These are phyloP conservation scores for Cercospora zeae-maydis DNA, from an alignment of 2,329 filamentous ascomycete species.

Conservation along the genomic window DNA sequence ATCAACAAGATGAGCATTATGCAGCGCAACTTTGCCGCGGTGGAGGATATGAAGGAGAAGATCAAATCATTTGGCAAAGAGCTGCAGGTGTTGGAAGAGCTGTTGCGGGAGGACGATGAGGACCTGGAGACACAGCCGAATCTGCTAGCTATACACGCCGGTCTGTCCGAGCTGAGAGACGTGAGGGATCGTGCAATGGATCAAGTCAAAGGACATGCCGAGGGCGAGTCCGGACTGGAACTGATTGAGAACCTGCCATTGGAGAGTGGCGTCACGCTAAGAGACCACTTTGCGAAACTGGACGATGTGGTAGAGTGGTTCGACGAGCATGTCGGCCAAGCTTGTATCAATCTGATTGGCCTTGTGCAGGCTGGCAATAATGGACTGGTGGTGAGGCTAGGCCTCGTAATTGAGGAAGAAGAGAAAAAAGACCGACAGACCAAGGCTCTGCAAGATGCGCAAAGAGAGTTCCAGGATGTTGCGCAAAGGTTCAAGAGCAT, in stretches of 20 bases:
- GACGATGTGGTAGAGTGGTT: slow-evolving; percentile 92
- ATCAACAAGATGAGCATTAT: slow-evolving; percentile 91
- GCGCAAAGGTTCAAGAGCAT: slow-evolving; percentile 92
- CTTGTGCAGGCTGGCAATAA: slow-evolving; percentile 83
- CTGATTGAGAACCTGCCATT: slow-evolving; percentile 71
- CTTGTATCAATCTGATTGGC: slow-evolving; percentile 85
- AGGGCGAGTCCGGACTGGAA: slow-evolving; percentile 93
- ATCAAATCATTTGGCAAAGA: slow-evolving; percentile 82
- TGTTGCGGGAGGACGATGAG: slow-evolving; percentile 78
- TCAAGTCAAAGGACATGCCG: slow-evolving; percentile 68
- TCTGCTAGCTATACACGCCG: slow-evolving; percentile 82
- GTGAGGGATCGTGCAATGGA: slow-evolving; percentile 96
- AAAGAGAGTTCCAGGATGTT: slow-evolving; percentile 93
- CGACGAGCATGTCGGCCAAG: slow-evolving; percentile 85
- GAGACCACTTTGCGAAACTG: slow-evolving; percentile 83
- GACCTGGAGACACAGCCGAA: slow-evolving; percentile 91
- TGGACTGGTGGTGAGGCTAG: slow-evolving; percentile 83
- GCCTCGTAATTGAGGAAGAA: slow-evolving; percentile 88
- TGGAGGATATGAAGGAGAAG: slow-evolving; percentile 87
- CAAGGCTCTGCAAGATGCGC: slow-evolving; percentile 84
- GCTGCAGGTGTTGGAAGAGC: slow-evolving; percentile 68
- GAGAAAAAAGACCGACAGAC: slow-evolving; percentile 95
- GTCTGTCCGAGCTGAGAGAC: slow-evolving; percentile 84
- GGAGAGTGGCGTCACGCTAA: slow-evolving; percentile 68
- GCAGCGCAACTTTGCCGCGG: slow-evolving; percentile 91